Evolutionary conservation across 2,329 filamentous ascomycete genomes (phyloP).

Genomic region (Dothideomycetes sp.): DNA sequence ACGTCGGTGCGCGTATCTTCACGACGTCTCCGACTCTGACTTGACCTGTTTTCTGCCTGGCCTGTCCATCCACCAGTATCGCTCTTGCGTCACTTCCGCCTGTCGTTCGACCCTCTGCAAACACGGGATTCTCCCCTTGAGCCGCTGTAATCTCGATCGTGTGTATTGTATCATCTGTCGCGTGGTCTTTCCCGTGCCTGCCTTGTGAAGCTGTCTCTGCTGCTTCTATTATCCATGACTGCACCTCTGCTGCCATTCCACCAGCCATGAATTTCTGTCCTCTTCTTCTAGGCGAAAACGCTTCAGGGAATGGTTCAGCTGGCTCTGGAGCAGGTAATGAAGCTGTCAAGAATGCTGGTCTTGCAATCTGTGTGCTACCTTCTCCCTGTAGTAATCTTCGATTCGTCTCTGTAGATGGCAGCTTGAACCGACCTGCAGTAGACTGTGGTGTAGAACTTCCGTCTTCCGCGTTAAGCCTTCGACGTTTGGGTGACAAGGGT

Average conservation of each 20-base stretch:
- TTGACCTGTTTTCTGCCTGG: conserved; percentile 18
- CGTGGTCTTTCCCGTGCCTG: conserved; percentile 18
- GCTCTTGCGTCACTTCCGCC: conserved; percentile 15
- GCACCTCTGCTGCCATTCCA: conserved; percentile 41
- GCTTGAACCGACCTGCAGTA: conserved; percentile 11
- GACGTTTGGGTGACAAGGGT: conserved; percentile 24
- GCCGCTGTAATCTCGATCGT: conserved; percentile 16
- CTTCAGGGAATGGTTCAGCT: conserved; percentile 37
- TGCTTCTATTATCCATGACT: conserved; percentile 43
- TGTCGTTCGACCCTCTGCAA: conserved; percentile 15
- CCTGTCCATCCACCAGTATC: conserved; percentile 17
- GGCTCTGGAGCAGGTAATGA: conserved; percentile 23
- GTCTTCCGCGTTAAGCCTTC: conserved; percentile 17
- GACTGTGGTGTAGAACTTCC: conserved; percentile 11
- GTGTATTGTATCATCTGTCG: conserved; percentile 20
- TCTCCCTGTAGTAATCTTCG: not conserved
- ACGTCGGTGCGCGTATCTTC: conserved; percentile 31
- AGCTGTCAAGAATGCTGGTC: conserved; percentile 33
- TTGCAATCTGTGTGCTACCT: conserved; percentile 12
- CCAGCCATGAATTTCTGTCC: conserved; percentile 40
- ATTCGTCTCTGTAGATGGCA: conserved; percentile 3
- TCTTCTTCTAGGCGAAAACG: conserved; percentile 45
- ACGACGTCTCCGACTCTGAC: conserved; percentile 25
- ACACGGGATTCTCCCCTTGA: conserved; percentile 10
- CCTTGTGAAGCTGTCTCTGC: conserved; percentile 23